Evolutionary conservation across 495 filamentous ascomycete genomes (phyloP).

Genomic region (Chaetomium fimeti): DNA sequence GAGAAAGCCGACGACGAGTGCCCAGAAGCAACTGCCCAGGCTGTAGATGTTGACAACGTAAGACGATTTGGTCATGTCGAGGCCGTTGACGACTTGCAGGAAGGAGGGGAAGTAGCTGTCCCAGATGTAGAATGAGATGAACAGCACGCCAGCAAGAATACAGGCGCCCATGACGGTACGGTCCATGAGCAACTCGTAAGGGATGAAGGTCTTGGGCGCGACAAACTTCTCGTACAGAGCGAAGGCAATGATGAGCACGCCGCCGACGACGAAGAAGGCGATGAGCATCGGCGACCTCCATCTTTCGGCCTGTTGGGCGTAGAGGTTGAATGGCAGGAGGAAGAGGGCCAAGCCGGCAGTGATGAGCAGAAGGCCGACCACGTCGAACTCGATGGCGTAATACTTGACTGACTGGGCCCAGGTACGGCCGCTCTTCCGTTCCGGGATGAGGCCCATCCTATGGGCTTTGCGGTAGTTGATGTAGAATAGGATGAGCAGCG

Average conservation of each 20-base stretch:
- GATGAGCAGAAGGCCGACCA: constrained; percentile 46
- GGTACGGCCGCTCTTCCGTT: constrained; percentile 48
- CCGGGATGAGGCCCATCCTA: constrained; percentile 50
- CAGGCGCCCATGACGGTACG: constrained; percentile 67
- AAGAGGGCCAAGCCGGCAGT: constrained; percentile 44
- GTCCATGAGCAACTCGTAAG: constrained; percentile 58
- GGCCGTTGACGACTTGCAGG: constrained; percentile 67
- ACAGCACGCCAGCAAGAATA: constrained; percentile 52
- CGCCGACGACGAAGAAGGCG: constrained; percentile 50
- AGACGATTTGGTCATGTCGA: constrained; percentile 55
- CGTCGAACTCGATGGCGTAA: constrained; percentile 57
- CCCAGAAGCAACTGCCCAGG: constrained; percentile 65
- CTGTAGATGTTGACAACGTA: constrained; percentile 69
- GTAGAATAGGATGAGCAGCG: constrained; percentile 55
- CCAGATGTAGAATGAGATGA: constrained; percentile 68
- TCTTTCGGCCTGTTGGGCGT: constrained; percentile 44
- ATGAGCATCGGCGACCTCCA: constrained; percentile 58
- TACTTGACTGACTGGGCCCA: constrained; percentile 48
- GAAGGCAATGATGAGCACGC: constrained; percentile 50
- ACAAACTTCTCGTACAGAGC: constrained; percentile 56
- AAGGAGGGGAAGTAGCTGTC: constrained; percentile 65
- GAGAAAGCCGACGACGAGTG: constrained; percentile 53
- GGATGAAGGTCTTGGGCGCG: constrained; percentile 58
- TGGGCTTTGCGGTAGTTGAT: constrained; percentile 61
- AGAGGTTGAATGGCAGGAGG: constrained; percentile 54